phyloP scores from a whole-genome alignment of 1,139 yeast genomes.

The Blastobotrys arbuscula region DNA sequence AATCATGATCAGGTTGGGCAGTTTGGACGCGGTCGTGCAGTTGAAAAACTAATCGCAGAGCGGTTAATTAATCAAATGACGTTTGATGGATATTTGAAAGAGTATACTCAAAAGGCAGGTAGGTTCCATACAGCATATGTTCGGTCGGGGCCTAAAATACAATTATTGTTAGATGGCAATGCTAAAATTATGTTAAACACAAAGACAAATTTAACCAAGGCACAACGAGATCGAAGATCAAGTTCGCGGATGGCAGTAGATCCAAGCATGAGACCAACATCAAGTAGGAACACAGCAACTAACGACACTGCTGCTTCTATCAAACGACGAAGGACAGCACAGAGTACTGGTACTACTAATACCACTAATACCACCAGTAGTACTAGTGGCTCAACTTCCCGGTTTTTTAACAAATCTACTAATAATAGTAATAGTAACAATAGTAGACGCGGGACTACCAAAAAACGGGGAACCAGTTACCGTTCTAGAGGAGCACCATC shows the following conservation, averaged over 20 bases:
- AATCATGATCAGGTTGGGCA: slow-evolving; percentile 50
- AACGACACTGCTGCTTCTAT: background rate
- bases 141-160: background rate
- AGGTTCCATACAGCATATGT: slow-evolving; percentile 9
- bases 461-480: background rate
- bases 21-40: slow-evolving; percentile 65
- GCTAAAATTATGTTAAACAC: background rate
- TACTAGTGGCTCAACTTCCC: background rate
- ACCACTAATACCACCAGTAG: background rate
- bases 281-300: too few relatives aligned
- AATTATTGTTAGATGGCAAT: background rate
- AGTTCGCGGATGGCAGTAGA: background rate
- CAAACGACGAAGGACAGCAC: background rate
- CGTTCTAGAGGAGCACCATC: background rate
- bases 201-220: background rate
- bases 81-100: slow-evolving; percentile 61
- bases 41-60: slow-evolving; percentile 66
- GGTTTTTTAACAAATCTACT: background rate
- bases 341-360: background rate
- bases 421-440: background rate
- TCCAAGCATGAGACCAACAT: background rate
- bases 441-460: background rate
- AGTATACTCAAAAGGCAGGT: slow-evolving; percentile 53
- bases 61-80: slow-evolving; percentile 36
- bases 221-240: background rate